These are phyloP conservation scores for Backusella westeae DNA, from an alignment of 192 early-diverging fungal species.

Conservation along the genomic window DNA sequence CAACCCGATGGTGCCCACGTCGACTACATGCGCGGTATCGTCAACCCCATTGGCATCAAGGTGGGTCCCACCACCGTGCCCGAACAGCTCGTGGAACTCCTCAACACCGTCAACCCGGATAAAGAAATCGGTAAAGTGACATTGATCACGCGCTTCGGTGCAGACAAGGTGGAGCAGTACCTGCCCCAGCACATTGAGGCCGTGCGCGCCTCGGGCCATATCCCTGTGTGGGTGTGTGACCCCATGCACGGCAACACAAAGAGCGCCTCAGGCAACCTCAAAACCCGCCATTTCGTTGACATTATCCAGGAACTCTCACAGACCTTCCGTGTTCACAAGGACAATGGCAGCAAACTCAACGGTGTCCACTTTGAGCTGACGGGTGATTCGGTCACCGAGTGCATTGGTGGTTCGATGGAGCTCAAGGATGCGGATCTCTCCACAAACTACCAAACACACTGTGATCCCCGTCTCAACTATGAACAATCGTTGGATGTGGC, in stretches of 20 bases:
- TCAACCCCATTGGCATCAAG: constrained; percentile 97
- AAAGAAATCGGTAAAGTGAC: constrained; percentile 91
- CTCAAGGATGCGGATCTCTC: constrained; percentile 76
- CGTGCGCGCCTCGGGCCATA: constrained; percentile 81
- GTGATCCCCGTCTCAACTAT: constrained; percentile 96
- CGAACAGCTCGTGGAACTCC: constrained; percentile 75
- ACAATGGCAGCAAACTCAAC: constrained; percentile 67
- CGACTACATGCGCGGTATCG: constrained; percentile 96
- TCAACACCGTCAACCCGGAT: constrained; percentile 87
- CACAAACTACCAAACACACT: constrained; percentile 93
- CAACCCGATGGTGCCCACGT: constrained; percentile 94
- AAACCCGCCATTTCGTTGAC: constrained; percentile 88
- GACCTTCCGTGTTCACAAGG: constrained; percentile 81
- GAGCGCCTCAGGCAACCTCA: constrained; percentile 74
- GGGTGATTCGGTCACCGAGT: constrained; percentile 95
- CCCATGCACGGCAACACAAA: constrained; percentile 99
- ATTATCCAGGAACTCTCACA: constrained; percentile 86
- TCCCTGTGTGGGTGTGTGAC: constrained; percentile 95
- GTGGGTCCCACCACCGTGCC: constrained; percentile 91
- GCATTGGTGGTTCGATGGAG: constrained; percentile 98
- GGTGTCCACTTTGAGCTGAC: constrained; percentile 99
- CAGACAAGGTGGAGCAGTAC: constrained; percentile 74
- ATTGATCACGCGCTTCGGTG: constrained; percentile 94
- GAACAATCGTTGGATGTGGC: constrained; percentile 96
- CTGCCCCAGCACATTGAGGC: constrained; percentile 89